phyloP scores from a whole-genome alignment of 768 basidiomycete species.

The Suillus fuscotomentosus region DNA sequence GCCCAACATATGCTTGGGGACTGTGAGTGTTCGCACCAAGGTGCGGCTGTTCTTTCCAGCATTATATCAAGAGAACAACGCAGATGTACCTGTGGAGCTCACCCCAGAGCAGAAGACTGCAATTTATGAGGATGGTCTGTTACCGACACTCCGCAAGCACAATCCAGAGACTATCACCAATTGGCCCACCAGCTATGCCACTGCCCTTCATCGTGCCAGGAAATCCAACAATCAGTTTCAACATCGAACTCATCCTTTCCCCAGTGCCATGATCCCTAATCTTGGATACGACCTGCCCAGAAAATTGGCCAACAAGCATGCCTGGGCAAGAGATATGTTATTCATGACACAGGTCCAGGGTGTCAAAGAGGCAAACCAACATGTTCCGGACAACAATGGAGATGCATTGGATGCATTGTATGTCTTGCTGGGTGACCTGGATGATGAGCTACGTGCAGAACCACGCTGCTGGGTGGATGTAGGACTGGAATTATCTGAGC shows the following conservation, averaged over 20 bases:
- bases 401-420: not conserved
- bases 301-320: not conserved
- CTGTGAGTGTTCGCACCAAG: not conserved
- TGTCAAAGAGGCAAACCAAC: not conserved
- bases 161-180: too few relatives aligned
- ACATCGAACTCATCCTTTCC: too few relatives aligned
- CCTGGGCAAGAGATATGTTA: not conserved
- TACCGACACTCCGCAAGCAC: too few relatives aligned
- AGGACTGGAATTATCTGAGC: not conserved
- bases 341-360: not conserved
- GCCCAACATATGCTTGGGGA: not conserved
- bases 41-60: not conserved
- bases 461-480: not conserved
- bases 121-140: too few relatives aligned
- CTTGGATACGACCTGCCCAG: not conserved
- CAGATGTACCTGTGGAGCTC: not conserved
- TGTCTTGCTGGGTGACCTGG: not conserved
- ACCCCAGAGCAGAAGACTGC: not conserved
- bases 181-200: too few relatives aligned
- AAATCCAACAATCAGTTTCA: too few relatives aligned
- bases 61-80: not conserved
- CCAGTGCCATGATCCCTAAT: not conserved
- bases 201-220: too few relatives aligned
- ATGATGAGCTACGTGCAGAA: not conserved
- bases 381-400: not conserved